Conservation (phyloP, 306 rosid genomes). For the Cucurbita moschata region DNA sequence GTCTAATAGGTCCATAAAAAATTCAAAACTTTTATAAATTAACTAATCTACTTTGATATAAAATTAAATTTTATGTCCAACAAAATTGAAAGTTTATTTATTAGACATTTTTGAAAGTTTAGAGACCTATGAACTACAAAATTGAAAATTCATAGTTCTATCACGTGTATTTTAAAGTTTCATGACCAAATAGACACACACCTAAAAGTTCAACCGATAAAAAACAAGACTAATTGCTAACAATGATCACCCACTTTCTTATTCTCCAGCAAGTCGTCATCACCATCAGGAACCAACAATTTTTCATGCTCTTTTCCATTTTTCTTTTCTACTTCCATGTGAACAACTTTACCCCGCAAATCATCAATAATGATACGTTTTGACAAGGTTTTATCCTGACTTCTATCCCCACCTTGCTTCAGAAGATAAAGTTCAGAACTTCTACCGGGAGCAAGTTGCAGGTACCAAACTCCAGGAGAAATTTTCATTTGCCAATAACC, state of each 20-base stretch:
- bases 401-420: constrained; percentile 47
- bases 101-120: neutral
- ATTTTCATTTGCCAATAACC: constrained; percentile 99
- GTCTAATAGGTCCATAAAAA: neutral
- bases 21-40: too few relatives aligned
- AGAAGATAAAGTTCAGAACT: constrained; percentile 85
- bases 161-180: neutral
- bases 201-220: neutral
- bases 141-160: neutral
- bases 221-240: neutral
- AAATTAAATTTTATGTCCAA: neutral
- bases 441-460: constrained; percentile 97
- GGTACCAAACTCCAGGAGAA: constrained; percentile 97
- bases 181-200: neutral
- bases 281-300: constrained; percentile 49
- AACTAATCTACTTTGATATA: neutral
- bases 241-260: constrained; percentile 41
- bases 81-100: neutral
- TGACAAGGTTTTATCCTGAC: constrained; percentile 40
- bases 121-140: neutral
- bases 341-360: constrained; percentile 91
- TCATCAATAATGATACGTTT: constrained; percentile 67
- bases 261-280: constrained; percentile 26
- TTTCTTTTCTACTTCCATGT: constrained; percentile 73
- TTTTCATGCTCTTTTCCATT: constrained; percentile 87